Evolutionary conservation across 2,329 filamentous ascomycete genomes (phyloP).

Genomic region (Botryotinia narcissicola): DNA sequence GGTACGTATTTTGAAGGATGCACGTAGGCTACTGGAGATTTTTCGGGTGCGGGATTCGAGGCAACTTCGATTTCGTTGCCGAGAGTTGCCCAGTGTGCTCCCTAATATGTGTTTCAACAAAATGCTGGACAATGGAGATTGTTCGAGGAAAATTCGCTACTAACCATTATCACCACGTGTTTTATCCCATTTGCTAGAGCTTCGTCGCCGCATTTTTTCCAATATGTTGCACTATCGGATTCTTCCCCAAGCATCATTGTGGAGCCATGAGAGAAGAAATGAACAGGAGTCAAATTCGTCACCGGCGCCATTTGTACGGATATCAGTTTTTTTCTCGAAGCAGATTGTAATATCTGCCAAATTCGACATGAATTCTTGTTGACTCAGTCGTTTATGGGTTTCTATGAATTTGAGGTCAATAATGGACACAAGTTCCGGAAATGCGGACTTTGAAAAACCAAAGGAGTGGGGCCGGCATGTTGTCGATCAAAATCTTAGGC

Average conservation of each 20-base stretch:
- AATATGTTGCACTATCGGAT: slow-evolving; percentile 59
- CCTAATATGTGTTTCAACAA: slow-evolving; percentile 41
- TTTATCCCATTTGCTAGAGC: slow-evolving; percentile 59
- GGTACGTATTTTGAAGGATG: slow-evolving; percentile 59
- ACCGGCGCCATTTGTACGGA: neutral
- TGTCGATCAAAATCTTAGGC: neutral
- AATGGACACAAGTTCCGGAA: neutral
- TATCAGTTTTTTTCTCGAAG: neutral
- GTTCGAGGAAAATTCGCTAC: neutral
- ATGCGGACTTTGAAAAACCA: neutral
- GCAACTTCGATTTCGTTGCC: slow-evolving; percentile 58
- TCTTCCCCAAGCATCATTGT: slow-evolving; percentile 71
- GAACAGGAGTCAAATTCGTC: slow-evolving; percentile 26
- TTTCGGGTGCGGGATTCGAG: slow-evolving; percentile 57
- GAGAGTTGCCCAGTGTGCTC: slow-evolving; percentile 63
- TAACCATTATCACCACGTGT: slow-evolving; percentile 64
- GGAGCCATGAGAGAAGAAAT: slow-evolving; percentile 63
- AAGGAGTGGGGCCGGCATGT: neutral
- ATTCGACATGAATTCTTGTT: neutral
- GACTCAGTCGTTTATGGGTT: neutral
- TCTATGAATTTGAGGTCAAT: neutral
- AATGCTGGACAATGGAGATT: neutral
- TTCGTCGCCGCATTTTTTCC: slow-evolving; percentile 63
- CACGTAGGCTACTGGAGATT: slow-evolving; percentile 65
- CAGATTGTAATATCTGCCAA: neutral